Percentiles rank a stretch among this genome's conserved stretches.
Evolutionary conservation across 345 rosid genomes (phyloP).

Genomic region (Eucalyptus marginata): DNA sequence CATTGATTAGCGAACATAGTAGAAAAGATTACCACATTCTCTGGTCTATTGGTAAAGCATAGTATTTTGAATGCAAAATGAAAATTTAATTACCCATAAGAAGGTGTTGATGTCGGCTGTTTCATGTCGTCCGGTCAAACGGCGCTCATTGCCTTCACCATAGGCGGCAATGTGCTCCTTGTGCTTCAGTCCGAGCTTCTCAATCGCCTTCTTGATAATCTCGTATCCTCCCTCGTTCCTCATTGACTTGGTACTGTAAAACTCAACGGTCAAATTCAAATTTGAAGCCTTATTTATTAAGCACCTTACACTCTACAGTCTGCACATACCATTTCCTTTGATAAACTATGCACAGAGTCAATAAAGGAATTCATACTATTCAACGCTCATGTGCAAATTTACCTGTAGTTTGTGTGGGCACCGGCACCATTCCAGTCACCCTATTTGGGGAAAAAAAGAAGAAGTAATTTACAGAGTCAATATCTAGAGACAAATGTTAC

Average conservation of each 20-base stretch:
- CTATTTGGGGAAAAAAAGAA: background rate
- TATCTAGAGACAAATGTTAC: background rate
- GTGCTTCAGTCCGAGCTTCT: constrained; percentile 14
- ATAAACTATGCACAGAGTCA: too few relatives aligned
- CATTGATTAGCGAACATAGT: background rate
- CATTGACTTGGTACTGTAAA: constrained; percentile 24
- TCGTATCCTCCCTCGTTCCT: constrained; percentile 18
- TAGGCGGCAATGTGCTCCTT: constrained; percentile 24
- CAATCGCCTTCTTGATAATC: constrained; percentile 18
- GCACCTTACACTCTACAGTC: background rate
- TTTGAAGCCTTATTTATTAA: background rate
- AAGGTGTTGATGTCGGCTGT: constrained; percentile 22
- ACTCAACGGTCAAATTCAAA: background rate
- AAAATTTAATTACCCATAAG: constrained; percentile 2
- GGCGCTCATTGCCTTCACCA: constrained; percentile 25
- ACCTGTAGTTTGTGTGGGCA: constrained; percentile 32
- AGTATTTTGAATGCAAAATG: background rate
- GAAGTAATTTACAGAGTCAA: background rate
- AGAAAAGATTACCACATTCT: background rate
- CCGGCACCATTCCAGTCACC: constrained; percentile 36
- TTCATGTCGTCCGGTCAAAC: constrained; percentile 22
- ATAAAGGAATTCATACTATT: background rate
- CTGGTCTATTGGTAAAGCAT: background rate
- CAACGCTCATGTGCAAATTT: background rate
- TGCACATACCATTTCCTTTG: background rate